Evolutionary conservation across 78 protist genomes (phyloP).

Genomic region (Chrysochromulina tobinii): DNA sequence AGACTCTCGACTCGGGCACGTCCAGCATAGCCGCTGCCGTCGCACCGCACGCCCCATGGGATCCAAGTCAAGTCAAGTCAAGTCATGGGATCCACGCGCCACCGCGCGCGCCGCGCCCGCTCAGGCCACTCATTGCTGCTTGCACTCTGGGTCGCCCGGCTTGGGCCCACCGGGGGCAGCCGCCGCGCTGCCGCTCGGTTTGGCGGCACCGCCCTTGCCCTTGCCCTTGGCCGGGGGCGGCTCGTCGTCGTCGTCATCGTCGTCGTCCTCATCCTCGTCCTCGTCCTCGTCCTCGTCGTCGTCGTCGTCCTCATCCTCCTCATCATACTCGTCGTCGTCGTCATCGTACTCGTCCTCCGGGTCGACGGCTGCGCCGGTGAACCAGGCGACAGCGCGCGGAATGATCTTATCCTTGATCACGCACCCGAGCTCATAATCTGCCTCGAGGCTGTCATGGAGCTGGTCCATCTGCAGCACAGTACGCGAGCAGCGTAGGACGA

Average conservation of each 20-base stretch:
- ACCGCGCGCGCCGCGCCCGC: no score
- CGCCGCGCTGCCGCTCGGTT: no score
- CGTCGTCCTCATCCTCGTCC: not conserved
- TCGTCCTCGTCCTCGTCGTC: slow-evolving; percentile 10
- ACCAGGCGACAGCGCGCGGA: not conserved
- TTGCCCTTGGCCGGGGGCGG: not conserved
- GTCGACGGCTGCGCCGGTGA: not conserved
- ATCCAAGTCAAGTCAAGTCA: no score
- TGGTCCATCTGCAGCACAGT: not conserved
- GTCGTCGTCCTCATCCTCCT: not conserved
- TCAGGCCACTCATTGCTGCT: not conserved
- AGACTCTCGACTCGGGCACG: no score
- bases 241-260: not conserved
- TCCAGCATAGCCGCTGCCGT: no score
- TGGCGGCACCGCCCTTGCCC: not conserved
- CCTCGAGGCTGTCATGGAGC: not conserved
- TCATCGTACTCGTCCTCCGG: slow-evolving; percentile 8
- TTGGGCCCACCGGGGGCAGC: no score
- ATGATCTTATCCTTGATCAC: not conserved
- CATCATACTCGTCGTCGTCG: slow-evolving; percentile 24
- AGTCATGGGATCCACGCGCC: no score
- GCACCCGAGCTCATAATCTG: not conserved
- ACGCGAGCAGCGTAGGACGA: no score
- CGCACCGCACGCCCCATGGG: no score
- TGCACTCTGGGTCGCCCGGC: not conserved